Base-by-base conservation (phyloP, 176 grass and related monocot species). In the Canna indica region DNA sequence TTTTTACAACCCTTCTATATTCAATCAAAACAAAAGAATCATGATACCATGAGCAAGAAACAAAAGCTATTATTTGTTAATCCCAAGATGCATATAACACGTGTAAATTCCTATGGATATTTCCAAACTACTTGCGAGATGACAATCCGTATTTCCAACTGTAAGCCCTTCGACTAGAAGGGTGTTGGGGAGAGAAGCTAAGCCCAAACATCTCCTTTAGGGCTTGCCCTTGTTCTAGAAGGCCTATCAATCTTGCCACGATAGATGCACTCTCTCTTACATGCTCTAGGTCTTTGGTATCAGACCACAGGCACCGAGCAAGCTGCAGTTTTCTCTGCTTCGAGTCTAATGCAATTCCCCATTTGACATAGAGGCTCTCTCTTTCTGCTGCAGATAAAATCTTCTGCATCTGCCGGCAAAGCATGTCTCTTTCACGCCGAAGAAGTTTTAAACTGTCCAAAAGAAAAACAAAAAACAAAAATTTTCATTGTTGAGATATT, bases 201-300 rank as follows among this genome's bases (percentile, higher is more conserved):
- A 97, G 77, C 12, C 94, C 94, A 81, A 97, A 97, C 94, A 97
- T 97, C 81, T 97, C 94, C 76, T 88, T 85, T 74, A 97, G 81
- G 3, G 86, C 94, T 45, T 85, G 83, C 8, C 80, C 94, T 46
- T 90, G 94, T 50, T 90, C 88, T 7, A 90, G 75, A 69, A 97
- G 88, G 44, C 86, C 94, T 20, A 97, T 87, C 48, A 92, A 42
- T 44, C 84, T 88, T 64, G 92, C 92, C 1, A 92, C 86, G 9
- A 92, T 80, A 14, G 86, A 85, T 20, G 94, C 94, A 9, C 94
- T 97, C 82, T 92, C 88, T 64, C 88, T 85, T 1, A 90, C 80
- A 80, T 97, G 94, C 81, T 97, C 94, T 5, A 92, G 77, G 35
- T 92, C 80, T 36, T 81, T 83, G 36, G 79, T 81, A 42, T 97